Evolutionary conservation across 2,329 filamentous ascomycete species (phyloP), one percentile per base, ranked within the genome.

Genomic region (Cladosporium austrohemisphaericum): DNA sequence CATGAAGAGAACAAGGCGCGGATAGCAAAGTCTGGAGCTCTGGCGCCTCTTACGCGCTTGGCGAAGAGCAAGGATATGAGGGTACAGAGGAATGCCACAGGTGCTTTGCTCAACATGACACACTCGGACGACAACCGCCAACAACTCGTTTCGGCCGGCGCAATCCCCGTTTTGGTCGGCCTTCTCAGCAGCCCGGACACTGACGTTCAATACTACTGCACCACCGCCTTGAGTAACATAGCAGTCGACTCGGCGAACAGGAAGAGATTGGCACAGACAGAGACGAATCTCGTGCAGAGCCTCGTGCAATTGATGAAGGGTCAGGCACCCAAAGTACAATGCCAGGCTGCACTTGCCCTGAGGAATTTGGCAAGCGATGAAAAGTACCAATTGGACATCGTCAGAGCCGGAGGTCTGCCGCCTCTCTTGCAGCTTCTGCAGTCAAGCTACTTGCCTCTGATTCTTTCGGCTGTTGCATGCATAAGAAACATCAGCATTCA

Each of bases 1-100:
- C 93, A 98, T 65, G 93, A 98, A 72, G 93, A 97, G 61, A 98
- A 98, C 75, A 98, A 98, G 74, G 91, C 93, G 51, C 96, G 95
- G 74, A 98, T 98, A 68, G 93, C 93, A 59, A 83, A 89, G 54
- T 98, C 93, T 3, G 93, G 93, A 51, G 93, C 93, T 48, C 77
- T 98, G 50, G 88, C 86, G 6, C 93, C 93, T 7, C 75, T 98
- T 59, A 98, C 93, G 37, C 82, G 88, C 55, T 75, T 98, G 51
- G 93, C 93, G 54, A 97, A 95, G 71, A 97, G 93, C 18, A 92
- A 94, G 70, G 93, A 98, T 64, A 97, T 97, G 93, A 84, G 93
- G 50, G 93, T 98, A 40, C 93, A 98, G 73, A 82, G 93, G 57
- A 98, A 98, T 70, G 93, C 93, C 51, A 98, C 93, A 1, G 93